These are phyloP conservation scores for Vitis riparia DNA, from an alignment of 164 flowering plant genomes.

Conservation along the genomic window DNA sequence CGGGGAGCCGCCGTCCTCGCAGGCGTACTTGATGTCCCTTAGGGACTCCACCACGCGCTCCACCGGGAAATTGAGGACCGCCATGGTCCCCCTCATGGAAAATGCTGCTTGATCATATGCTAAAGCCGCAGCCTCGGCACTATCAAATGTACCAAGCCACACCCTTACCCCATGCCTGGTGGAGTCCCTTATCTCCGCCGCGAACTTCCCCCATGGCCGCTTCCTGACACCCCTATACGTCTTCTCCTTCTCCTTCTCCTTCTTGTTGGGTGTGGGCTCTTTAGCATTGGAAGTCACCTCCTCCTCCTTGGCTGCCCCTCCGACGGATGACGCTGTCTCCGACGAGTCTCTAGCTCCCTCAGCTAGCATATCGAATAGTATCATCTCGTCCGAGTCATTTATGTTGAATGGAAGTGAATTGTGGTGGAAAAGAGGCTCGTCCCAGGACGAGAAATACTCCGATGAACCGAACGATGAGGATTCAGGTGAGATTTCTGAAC, in stretches of 20 bases:
- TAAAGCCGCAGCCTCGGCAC: constrained; percentile 65
- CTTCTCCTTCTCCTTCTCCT: constrained; percentile 16
- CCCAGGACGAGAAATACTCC: constrained; percentile 22
- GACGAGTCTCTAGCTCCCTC: constrained; percentile 14
- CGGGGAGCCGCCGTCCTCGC: constrained; percentile 50
- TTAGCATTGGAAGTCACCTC: constrained; percentile 20
- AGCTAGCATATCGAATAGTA: constrained; percentile 23
- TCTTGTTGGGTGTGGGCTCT: not conserved
- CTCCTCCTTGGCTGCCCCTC: constrained; percentile 16
- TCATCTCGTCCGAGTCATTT: constrained; percentile 37
- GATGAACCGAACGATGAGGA: constrained; percentile 10
- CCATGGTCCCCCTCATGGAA: constrained; percentile 47
- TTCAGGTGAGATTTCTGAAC: constrained; percentile 17
- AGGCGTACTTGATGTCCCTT: constrained; percentile 25
- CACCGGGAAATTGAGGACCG: constrained; percentile 60
- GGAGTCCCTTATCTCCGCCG: constrained; percentile 69
- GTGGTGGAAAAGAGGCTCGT: constrained; percentile 12
- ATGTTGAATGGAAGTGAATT: constrained; percentile 31
- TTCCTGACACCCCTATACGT: constrained; percentile 57
- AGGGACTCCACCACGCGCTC: constrained; percentile 53
- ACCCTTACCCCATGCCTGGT: constrained; percentile 59
- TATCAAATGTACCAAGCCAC: constrained; percentile 75
- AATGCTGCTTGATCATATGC: constrained; percentile 80
- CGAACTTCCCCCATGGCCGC: constrained; percentile 66
- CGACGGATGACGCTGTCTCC: constrained; percentile 7